Evolutionary conservation across 2,329 filamentous ascomycete genomes (phyloP), one percentile per base, ranked within the genome.

Genomic region (Epichloe bromicola): DNA sequence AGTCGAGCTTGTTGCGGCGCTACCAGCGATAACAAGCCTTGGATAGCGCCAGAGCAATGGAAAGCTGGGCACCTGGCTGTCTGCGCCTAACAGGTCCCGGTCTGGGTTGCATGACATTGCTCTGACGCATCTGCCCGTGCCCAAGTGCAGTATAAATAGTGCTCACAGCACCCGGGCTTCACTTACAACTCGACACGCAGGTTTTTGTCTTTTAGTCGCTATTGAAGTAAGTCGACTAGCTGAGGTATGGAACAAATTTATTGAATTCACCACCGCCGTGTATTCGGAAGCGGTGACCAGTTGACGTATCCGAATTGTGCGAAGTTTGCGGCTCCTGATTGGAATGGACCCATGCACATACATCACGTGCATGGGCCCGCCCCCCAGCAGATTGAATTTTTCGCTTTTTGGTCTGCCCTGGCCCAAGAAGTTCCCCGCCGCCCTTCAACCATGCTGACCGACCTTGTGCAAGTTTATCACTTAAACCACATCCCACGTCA

Each of bases 351-450:
- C 36, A 38, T 56, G 51, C 55, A 51, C 48, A 56, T 50, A 59
- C 48, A 60, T 68, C 66, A 68, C 66, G 66, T 68, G 66, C 61
- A 55, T 44, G 54, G 56, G 51, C 54, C 60, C 58, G 59, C 55
- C 56, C 52, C 58, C 52, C 58, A 57, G 61, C 59, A 62, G 65
- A 65, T 62, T 68, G 68, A 71, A 67, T 66, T 71, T 71, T 71
- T 70, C 66, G 64, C 66, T 65, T 64, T 61, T 62, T 53, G 59
- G 59, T 58, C 60, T 60, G 63, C 64, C 63, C 63, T 60, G 47
- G 45, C 63, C 58, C 62, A 58, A 64, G 63, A 62, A 64, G 63
- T 69, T 66, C 67, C 66, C 67, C 66, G 68, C 68, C 65, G 63
- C 65, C 63, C 64, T 52, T 66, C 39, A 30, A 30, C 15, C 65